Base-by-base conservation (phyloP, 164 flowering plant species). In the Piper betle region DNA sequence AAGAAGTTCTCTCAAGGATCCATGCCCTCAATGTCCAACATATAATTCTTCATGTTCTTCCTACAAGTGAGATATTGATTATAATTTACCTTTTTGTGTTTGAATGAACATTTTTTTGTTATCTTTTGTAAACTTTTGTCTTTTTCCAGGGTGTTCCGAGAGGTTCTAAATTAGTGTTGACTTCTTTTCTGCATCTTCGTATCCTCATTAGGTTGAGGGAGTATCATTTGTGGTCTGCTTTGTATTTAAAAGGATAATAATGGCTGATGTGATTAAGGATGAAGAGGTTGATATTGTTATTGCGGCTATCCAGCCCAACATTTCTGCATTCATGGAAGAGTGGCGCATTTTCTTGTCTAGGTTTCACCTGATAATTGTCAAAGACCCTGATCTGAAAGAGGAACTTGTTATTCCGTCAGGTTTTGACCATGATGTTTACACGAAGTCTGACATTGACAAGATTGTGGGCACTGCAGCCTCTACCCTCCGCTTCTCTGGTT, bases 221-320 rank as follows among this genome's bases (percentile, higher is more conserved):
- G 7, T 46, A 46, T 5, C 10, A 9, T 46, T 46, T 15, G 3
- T 5, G 0, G 1, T 46, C 50, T 46, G 50, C 50, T 10, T 46
- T 46, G 50, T 2, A 10, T 46, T 46, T 54, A 5, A 54, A 25
- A 54, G 18, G 8, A n/a, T 42, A 53, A 79, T 73, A 66, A 91
- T 91, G 97, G 74, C 91, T 73, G 66, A 69, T 58, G 52, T 72
- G 58, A 63, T 58, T 65, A 73, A 81, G 39, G 82, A 84, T 18
- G 74, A 75, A 37, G 96, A 89, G 68, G 77, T 92, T 58, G 98
- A 92, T 71, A 79, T 89, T 60, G 94, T 92, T 64, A 86, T 92
- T 18, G 84, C 81, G 15, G 96, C 91, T 3, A 68, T 92, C 63
- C 84, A 68, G 33, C 63, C 85, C 37, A 91, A 89, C 61, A 82